Evolutionary conservation across 1,139 yeast genomes (phyloP), one percentile per base, ranked within the genome.

Genomic region (Debaryomyces sp.): DNA sequence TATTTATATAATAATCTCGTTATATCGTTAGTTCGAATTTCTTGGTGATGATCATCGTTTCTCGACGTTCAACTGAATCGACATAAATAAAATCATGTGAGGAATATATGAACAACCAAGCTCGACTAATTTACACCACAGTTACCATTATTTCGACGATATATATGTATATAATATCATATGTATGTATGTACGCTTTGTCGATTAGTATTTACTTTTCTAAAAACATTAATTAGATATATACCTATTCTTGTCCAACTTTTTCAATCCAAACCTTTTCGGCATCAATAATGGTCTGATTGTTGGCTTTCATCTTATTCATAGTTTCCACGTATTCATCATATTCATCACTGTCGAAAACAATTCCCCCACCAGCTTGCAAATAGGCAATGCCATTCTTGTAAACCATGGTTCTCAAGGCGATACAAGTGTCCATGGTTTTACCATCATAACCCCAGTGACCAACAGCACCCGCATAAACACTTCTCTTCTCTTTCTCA

Each of bases 361-460:
- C 99, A 66, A 94, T 94, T 51, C 99, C 99, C 47, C 99, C 99
- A 56, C 99, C 99, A 2, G 99, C 98, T 74, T 94, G 99, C 58
- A 94, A 77, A 62, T 91, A 94, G 0, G 97, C 98, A 41, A 81
- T 76, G 17, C 95, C 95, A 58, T 92, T 90, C 64, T 94, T 94
- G 62, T 81, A 88, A 37, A 94, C 94, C 98, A 94, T 94, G 1
- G 99, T 94, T 71, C 99, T 82, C 58, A 94, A 76, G 0, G 99
- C 99, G 64, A 94, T 94, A 71, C 99, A 94, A 0, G 98, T 94
- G 64, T 94, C 96, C 98, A 94, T 94, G 24, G 91, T 81, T 59
- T 82, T 84, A 15, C 95, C 90, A 61, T 90, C 96, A 64, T 91
- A 94, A 1, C 96, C 92, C 97, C 97, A 94, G 66, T 89, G 88